Conservation (phyloP, 2,329 filamentous ascomycete species). For the Cladosporium cucumerinum region DNA sequence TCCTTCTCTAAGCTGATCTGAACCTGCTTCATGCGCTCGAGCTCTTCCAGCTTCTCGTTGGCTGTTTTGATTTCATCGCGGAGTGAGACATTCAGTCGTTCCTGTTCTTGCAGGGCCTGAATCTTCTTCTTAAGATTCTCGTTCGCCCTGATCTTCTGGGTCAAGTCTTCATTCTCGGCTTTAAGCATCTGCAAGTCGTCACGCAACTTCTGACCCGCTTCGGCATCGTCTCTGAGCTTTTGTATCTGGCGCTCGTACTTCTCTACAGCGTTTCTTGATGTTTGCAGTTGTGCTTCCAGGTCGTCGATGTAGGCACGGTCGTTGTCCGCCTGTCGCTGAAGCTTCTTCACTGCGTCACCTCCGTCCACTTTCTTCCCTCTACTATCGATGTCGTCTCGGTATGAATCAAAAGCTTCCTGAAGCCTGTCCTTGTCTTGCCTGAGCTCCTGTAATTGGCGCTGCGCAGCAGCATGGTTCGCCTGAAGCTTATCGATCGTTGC, state of each 20-base stretch:
- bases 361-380: conserved; percentile 37
- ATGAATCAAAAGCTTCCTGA: conserved; percentile 48
- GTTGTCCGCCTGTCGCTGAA: conserved; percentile 43
- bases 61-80: conserved; percentile 45
- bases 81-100: conserved; percentile 42
- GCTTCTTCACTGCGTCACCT: conserved; percentile 43
- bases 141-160: conserved; percentile 49
- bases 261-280: conserved; percentile 43
- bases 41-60: conserved; percentile 43
- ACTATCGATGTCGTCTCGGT: conserved; percentile 44
- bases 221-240: conserved; percentile 41
- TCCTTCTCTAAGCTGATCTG: conserved; percentile 47
- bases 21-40: conserved; percentile 45
- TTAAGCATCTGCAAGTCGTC: conserved; percentile 50
- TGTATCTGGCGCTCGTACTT: conserved; percentile 46
- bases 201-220: conserved; percentile 47
- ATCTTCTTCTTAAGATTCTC: conserved; percentile 55
- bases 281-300: conserved; percentile 46
- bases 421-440: conserved; percentile 43
- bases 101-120: conserved; percentile 47
- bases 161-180: conserved; percentile 49
- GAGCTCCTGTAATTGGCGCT: conserved; percentile 42
- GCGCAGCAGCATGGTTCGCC: conserved; percentile 39
- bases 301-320: conserved; percentile 51
- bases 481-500: conserved; percentile 45